phyloP scores from a whole-genome alignment of 1,284 basidiomycete genomes.

The Cutaneotrichosporon dermatis region DNA sequence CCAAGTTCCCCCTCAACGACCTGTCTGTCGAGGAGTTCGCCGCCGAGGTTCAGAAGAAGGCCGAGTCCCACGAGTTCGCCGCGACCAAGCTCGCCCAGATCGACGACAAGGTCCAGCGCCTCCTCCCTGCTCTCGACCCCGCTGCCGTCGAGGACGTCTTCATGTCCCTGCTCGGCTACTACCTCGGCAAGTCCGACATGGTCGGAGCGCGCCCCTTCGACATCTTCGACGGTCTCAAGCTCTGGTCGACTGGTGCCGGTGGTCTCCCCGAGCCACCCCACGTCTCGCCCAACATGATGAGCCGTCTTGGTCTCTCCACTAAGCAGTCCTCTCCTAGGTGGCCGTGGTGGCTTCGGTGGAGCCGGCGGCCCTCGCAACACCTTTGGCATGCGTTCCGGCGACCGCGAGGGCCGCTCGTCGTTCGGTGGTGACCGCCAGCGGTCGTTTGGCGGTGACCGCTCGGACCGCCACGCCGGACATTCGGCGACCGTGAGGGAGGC shows the following conservation, averaged over 20 bases:
- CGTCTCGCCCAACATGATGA: constrained; percentile 54
- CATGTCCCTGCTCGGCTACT: constrained; percentile 71
- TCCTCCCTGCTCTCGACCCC: constrained; percentile 54
- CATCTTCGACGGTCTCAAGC: constrained; percentile 61
- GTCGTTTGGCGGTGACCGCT: no score
- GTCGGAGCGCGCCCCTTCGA: constrained; percentile 52
- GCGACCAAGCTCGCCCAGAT: constrained; percentile 32
- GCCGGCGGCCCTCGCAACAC: constrained; percentile 1
- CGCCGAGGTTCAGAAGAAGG: constrained; percentile 7
- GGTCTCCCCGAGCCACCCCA: constrained; percentile 56
- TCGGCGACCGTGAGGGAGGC: no score
- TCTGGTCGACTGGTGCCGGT: constrained; percentile 60
- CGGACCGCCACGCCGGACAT: no score
- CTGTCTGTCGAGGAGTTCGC: constrained; percentile 53
- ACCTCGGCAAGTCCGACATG: constrained; percentile 56
- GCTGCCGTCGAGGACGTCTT: constrained; percentile 64
- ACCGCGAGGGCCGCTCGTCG: not conserved
- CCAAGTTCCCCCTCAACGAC: not conserved
- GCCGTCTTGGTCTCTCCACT: constrained; percentile 29
- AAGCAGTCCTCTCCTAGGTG: not conserved
- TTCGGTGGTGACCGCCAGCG: constrained; percentile 1
- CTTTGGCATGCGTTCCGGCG: constrained; percentile 3
- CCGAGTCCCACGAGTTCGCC: constrained; percentile 14
- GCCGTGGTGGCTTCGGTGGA: not conserved
- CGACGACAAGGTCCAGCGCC: constrained; percentile 44